Percentiles rank a stretch among this genome's conserved stretches.
These are phyloP conservation scores for Diaporthe longicolla DNA, from an alignment of 2,329 filamentous ascomycete genomes.

Conservation along the genomic window DNA sequence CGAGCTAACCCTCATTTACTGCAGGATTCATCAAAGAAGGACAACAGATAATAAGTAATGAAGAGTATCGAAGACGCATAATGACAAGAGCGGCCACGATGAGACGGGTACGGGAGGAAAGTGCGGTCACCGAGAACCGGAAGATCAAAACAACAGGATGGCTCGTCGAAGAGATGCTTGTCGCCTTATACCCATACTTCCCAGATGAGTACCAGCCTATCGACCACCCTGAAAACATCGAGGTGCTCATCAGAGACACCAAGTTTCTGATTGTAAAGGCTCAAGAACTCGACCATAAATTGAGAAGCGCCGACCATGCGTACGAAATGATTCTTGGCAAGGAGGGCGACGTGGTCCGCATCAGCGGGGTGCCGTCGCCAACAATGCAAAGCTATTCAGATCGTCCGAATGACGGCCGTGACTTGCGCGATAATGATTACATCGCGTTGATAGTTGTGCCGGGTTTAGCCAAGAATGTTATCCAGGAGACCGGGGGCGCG, in stretches of 20 bases:
- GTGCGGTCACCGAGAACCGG: background rate
- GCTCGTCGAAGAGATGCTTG: slow-evolving; percentile 1
- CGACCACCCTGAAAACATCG: background rate
- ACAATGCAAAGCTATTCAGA: background rate
- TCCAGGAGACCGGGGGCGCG: background rate
- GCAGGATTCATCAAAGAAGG: background rate
- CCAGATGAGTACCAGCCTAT: background rate
- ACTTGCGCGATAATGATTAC: background rate
- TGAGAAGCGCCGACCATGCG: slow-evolving; percentile 2
- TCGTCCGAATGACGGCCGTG: background rate
- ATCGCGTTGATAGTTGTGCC: slow-evolving; percentile 13
- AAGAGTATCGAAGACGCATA: background rate
- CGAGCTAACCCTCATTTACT: background rate
- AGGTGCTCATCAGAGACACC: slow-evolving; percentile 24
- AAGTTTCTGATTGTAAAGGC: background rate
- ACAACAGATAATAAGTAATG: background rate
- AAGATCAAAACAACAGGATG: background rate
- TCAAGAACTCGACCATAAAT: background rate
- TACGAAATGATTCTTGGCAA: background rate
- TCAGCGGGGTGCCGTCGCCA: background rate
- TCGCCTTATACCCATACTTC: slow-evolving; percentile 25
- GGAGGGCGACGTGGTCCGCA: background rate
- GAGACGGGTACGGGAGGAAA: background rate
- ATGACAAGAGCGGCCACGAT: background rate
- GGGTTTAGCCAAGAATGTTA: background rate